A percentile compares a stretch with the other conserved stretches of the same genome.
phyloP scores from a whole-genome alignment of 352 stramenopile species.

The Pythium monospermum region DNA sequence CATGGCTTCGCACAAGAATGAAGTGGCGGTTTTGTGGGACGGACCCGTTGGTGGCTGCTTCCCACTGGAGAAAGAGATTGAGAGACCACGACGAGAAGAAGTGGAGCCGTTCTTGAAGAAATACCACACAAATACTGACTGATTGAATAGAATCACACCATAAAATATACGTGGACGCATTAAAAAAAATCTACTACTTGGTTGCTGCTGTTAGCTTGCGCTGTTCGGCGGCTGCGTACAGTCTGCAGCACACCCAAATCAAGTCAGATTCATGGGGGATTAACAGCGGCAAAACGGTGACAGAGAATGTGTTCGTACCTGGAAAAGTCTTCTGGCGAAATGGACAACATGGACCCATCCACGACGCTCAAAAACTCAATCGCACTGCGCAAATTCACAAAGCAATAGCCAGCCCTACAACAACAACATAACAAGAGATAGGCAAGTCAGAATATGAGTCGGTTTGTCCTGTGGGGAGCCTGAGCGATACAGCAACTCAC shows the following conservation, averaged over 20 bases:
- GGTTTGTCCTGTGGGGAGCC: not conserved
- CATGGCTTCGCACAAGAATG: constrained; percentile 43
- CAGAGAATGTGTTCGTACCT: constrained; percentile 40
- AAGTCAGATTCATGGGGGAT: too few relatives aligned
- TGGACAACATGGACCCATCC: constrained; percentile 77
- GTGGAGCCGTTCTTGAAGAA: constrained; percentile 24
- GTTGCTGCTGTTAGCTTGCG: too few relatives aligned
- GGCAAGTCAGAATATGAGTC: not conserved
- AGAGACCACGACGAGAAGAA: constrained; percentile 11
- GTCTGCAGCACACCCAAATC: too few relatives aligned
- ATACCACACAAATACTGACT: not conserved
- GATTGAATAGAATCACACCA: too few relatives aligned
- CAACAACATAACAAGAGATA: not conserved
- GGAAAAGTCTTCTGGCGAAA: constrained; percentile 77
- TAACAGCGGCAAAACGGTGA: too few relatives aligned
- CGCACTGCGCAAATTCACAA: constrained; percentile 88
- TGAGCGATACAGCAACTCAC: too few relatives aligned
- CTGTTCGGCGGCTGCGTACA: too few relatives aligned
- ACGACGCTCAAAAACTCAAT: constrained; percentile 89
- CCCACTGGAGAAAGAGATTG: too few relatives aligned
- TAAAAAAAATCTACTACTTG: too few relatives aligned
- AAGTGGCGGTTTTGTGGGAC: constrained; percentile 76
- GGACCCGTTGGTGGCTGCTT: too few relatives aligned
- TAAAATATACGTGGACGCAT: too few relatives aligned
- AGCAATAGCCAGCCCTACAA: constrained; percentile 84